These are phyloP conservation scores for Halophytophthora batemanensis DNA, from an alignment of 352 stramenopile species.

Conservation along the genomic window DNA sequence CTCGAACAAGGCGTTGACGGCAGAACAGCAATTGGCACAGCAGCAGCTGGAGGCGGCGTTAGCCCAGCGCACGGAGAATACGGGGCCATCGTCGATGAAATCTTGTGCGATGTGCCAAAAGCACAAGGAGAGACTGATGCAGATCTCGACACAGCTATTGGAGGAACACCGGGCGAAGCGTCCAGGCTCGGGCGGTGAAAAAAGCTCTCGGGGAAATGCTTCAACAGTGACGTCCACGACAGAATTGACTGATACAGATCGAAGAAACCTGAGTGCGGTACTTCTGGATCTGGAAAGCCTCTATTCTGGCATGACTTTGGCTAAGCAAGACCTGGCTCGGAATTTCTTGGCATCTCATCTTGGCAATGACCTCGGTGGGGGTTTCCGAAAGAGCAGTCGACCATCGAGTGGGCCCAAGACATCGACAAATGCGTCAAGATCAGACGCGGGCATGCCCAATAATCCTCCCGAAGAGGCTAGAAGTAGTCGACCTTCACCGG, in stretches of 20 bases:
- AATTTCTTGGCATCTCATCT: slow-evolving; percentile 25
- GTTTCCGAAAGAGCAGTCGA: slow-evolving; percentile 1
- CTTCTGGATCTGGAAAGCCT: slow-evolving; percentile 51
- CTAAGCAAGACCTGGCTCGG: slow-evolving; percentile 31
- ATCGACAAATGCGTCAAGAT: not conserved
- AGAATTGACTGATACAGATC: slow-evolving; percentile 35
- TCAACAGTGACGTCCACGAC: too few species aligned
- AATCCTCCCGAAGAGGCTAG: slow-evolving; percentile 2
- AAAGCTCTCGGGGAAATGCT: not conserved
- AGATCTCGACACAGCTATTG: slow-evolving; percentile 45
- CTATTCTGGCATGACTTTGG: slow-evolving; percentile 31
- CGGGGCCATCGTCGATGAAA: not conserved
- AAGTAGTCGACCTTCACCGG: slow-evolving; percentile 4
- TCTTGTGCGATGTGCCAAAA: slow-evolving; percentile 46
- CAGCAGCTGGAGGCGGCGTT: slow-evolving; percentile 29
- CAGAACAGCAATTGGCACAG: slow-evolving; percentile 29
- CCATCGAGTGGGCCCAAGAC: not conserved
- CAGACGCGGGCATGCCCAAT: not conserved
- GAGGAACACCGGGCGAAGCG: slow-evolving; percentile 4
- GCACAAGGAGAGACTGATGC: slow-evolving; percentile 46
- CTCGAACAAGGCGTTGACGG: slow-evolving; percentile 33
- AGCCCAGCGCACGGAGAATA: slow-evolving; percentile 4
- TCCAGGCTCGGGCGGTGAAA: slow-evolving; percentile 9
- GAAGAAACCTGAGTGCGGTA: slow-evolving; percentile 27
- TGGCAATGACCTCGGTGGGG: slow-evolving; percentile 4